phyloP scores from a whole-genome alignment of 371 early-diverging fungal genomes.

The Thermomucor indicae-seudaticae region DNA sequence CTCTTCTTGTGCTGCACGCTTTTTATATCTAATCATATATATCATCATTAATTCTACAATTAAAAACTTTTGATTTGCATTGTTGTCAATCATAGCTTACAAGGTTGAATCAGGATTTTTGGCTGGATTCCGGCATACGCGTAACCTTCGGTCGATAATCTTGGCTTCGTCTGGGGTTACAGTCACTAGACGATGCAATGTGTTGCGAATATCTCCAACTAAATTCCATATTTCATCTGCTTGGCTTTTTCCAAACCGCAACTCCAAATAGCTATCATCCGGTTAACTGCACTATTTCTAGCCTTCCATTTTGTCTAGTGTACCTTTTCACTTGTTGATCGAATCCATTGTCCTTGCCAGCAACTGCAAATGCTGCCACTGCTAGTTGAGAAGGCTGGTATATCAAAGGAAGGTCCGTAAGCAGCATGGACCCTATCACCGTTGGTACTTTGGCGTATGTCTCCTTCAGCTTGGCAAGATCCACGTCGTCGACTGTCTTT shows the following conservation, averaged over 20 bases:
- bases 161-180: constrained; percentile 45
- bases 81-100: too few relatives aligned
- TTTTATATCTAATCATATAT: constrained; percentile 31
- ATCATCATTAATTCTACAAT: constrained; percentile 2
- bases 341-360: constrained; percentile 55
- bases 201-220: constrained; percentile 42
- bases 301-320: constrained; percentile 10
- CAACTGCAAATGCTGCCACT: constrained; percentile 69
- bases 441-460: constrained; percentile 56
- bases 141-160: constrained; percentile 60
- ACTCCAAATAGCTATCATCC: constrained; percentile 26
- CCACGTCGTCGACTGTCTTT: too few relatives aligned
- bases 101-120: constrained; percentile 65
- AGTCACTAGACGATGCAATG: constrained; percentile 26
- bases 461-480: too few relatives aligned
- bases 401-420: constrained; percentile 74
- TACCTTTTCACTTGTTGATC: constrained; percentile 44
- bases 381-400: constrained; percentile 88
- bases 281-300: constrained; percentile 15
- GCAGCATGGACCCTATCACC: constrained; percentile 53
- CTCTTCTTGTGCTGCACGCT: constrained; percentile 29
- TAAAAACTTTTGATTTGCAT: too few relatives aligned
- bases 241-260: constrained; percentile 29
- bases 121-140: constrained; percentile 64
- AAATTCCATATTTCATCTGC: constrained; percentile 30